phyloP scores from a whole-genome alignment of 495 filamentous ascomycete species.

The Apodospora peruviana region DNA sequence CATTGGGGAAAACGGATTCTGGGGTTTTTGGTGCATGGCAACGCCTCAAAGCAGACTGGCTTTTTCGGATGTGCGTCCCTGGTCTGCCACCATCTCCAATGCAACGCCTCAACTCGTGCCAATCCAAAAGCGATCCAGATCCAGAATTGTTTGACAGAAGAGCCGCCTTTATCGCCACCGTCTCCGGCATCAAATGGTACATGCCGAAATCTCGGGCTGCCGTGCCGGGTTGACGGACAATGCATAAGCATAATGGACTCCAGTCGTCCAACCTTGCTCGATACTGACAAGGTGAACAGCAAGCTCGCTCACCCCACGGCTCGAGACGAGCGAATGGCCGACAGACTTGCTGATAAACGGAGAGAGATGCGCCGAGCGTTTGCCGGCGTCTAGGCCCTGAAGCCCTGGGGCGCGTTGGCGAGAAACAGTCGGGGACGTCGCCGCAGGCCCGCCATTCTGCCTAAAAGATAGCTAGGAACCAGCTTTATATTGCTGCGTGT shows the following conservation, averaged over 20 bases:
- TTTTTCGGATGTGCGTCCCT: conserved; percentile 14
- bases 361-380: conserved; percentile 13
- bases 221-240: too few relatives aligned
- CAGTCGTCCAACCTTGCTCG: too few relatives aligned
- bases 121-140: not conserved
- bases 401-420: not conserved
- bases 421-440: not conserved
- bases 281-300: too few relatives aligned
- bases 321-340: not conserved
- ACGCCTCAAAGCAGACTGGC: conserved; percentile 5
- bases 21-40: conserved; percentile 11
- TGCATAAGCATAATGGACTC: too few relatives aligned
- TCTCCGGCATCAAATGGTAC: too few relatives aligned
- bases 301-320: too few relatives aligned
- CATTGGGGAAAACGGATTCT: conserved; percentile 13
- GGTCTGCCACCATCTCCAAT: not conserved
- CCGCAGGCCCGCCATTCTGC: conserved; percentile 1
- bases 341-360: not conserved
- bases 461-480: conserved; percentile 3
- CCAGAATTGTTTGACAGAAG: not conserved
- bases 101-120: not conserved
- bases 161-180: too few relatives aligned
- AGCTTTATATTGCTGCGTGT: not conserved
- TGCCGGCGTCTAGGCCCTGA: conserved; percentile 13
- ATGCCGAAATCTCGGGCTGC: too few relatives aligned